Evolutionary conservation across 495 filamentous ascomycete genomes (phyloP), one percentile per base, ranked within the genome.

Genomic region (Penicillium ucsense): DNA sequence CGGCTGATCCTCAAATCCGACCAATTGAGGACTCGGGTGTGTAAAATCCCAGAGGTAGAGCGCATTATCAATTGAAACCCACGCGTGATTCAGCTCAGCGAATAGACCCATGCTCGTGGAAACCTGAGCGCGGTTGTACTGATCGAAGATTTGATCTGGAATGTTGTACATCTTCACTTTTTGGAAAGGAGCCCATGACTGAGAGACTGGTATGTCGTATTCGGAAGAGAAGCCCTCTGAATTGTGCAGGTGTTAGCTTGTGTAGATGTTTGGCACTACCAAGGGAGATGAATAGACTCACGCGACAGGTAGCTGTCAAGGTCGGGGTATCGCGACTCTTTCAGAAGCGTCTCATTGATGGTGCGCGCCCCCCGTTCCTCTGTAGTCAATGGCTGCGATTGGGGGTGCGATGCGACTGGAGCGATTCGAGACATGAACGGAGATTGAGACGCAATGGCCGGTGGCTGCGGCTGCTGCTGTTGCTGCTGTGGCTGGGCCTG

Each of bases 31-130:
- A 56, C 88, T 83, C 30, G 86, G 83, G 50, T 85, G 77, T 7
- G 88, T 91, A 59, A 95, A 99, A 65, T 99, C 92, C 92, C 92
- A 99, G 8, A 99, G 73, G 61, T 97, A 99, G 29, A 99, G 74
- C 45, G 86, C 83, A 65, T 92, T 95, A 67, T 99, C 92, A 58
- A 99, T 94, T 1, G 86, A 77, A 20, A 94, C 84, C 89, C 91
- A 99, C 38, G 90, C 91, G 68, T 96, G 90, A 49, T 88, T 87
- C 53, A 99, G 64, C 62, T 89, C 84, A 20, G 92, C 86, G 64
- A 99, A 95, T 35, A 97, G 67, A 20, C 92, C 92, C 83, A 97
- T 94, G 59, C 76, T 79, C 8, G 91, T 92, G 28, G 82, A 82
- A 3, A 94, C 79, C 52, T 90, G 79, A 40, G 85, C 85, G 20